A percentile compares a stretch with the other conserved stretches of the same genome.
phyloP scores from a whole-genome alignment of 2,329 filamentous ascomycete species.

The Metarhizium sp. region DNA sequence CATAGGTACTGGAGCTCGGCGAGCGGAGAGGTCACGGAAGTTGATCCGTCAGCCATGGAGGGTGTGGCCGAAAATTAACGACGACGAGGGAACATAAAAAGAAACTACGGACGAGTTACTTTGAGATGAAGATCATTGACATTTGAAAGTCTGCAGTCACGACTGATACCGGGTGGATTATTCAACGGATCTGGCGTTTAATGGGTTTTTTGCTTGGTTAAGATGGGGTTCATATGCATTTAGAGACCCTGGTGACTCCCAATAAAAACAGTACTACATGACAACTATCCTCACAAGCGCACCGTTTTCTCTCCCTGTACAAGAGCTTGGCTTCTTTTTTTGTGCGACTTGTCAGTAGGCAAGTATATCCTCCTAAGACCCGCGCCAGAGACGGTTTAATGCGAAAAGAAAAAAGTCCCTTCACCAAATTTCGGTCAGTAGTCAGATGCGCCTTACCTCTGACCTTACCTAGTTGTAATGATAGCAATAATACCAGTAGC shows the following conservation, averaged over 20 bases:
- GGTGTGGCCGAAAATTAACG: slow-evolving; percentile 19
- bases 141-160: slow-evolving; percentile 15
- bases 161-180: slow-evolving; percentile 25
- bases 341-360: not conserved
- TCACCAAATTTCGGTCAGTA: slow-evolving; percentile 19
- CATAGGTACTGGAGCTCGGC: slow-evolving; percentile 52
- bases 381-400: not conserved
- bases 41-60: slow-evolving; percentile 31
- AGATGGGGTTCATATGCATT: slow-evolving; percentile 9
- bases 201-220: slow-evolving; percentile 16
- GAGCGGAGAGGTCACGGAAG: slow-evolving; percentile 49
- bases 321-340: not conserved
- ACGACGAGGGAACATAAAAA: slow-evolving; percentile 2
- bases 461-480: slow-evolving; percentile 37
- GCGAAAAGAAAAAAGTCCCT: not conserved
- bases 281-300: not conserved
- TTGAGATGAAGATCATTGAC: not conserved
- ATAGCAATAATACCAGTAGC: not conserved
- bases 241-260: slow-evolving; percentile 15
- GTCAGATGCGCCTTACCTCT: slow-evolving; percentile 41
- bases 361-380: not conserved
- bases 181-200: slow-evolving; percentile 25
- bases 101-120: not conserved
- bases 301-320: not conserved
- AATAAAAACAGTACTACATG: slow-evolving; percentile 1